These are phyloP conservation scores for Metschnikowia aberdeeniae DNA, from an alignment of 805 yeast species.

Conservation along the genomic window DNA sequence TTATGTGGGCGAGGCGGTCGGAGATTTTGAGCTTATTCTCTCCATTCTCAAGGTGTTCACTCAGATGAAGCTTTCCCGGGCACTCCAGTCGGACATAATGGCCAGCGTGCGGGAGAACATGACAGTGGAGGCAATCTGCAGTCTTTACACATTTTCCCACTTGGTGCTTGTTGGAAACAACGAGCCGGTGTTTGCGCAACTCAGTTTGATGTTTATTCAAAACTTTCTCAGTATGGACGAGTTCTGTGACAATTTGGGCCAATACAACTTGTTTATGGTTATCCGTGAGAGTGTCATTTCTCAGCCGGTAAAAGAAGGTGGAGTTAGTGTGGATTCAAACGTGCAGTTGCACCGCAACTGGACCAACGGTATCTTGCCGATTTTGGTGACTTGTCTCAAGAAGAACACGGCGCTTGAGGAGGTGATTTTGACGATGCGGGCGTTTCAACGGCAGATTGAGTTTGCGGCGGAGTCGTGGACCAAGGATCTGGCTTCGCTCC, in stretches of 20 bases:
- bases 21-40: slow-evolving; percentile 60
- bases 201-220: slow-evolving; percentile 61
- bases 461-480: slow-evolving; percentile 68
- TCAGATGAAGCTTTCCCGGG: slow-evolving; percentile 43
- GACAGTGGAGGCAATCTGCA: slow-evolving; percentile 57
- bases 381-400: slow-evolving; percentile 55
- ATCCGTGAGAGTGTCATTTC: slow-evolving; percentile 75
- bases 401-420: slow-evolving; percentile 65
- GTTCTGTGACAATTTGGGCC: slow-evolving; percentile 63
- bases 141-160: slow-evolving; percentile 66
- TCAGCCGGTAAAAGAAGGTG: slow-evolving; percentile 60
- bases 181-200: slow-evolving; percentile 69
- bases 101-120: slow-evolving; percentile 52
- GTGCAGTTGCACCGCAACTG: slow-evolving; percentile 71
- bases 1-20: slow-evolving; percentile 48
- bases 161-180: slow-evolving; percentile 48
- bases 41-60: slow-evolving; percentile 61
- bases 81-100: slow-evolving; percentile 49
- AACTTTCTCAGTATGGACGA: slow-evolving; percentile 60
- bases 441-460: slow-evolving; percentile 63
- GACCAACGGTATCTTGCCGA: slow-evolving; percentile 78
- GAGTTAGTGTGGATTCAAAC: slow-evolving; percentile 46
- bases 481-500: slow-evolving; percentile 43
- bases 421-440: slow-evolving; percentile 54
- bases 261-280: slow-evolving; percentile 59